These are phyloP conservation scores for Plectranthus barbatus DNA, from an alignment of 257 asterid species.

Conservation along the genomic window DNA sequence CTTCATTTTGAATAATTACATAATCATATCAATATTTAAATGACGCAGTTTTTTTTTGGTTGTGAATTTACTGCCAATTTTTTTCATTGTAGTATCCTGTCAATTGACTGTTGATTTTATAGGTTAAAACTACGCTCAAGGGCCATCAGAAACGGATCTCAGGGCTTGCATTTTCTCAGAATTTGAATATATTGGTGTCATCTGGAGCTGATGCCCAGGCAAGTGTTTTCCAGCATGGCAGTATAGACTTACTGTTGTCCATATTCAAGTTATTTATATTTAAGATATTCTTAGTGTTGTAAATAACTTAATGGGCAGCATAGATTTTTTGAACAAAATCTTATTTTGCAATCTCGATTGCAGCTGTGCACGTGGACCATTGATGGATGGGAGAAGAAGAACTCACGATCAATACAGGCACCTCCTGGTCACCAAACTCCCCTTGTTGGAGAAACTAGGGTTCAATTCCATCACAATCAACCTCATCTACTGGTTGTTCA, in stretches of 20 bases:
- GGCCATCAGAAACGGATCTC: constrained; percentile 95
- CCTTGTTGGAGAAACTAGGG: constrained; percentile 78
- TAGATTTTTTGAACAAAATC: background rate
- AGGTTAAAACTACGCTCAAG: constrained; percentile 92
- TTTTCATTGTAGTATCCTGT: background rate
- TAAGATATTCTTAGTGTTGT: background rate
- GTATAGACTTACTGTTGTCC: background rate
- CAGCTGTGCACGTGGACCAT: constrained; percentile 88
- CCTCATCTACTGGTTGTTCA: constrained; percentile 83
- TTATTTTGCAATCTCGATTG: constrained; percentile 5
- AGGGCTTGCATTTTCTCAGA: constrained; percentile 94
- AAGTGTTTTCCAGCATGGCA: constrained; percentile 27
- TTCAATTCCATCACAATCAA: constrained; percentile 90
- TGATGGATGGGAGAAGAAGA: constrained; percentile 98
- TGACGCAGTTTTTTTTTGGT: background rate
- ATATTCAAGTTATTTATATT: background rate
- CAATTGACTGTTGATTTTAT: background rate
- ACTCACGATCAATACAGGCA: constrained; percentile 64
- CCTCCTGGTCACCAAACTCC: constrained; percentile 68
- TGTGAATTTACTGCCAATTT: background rate
- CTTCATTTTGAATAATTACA: background rate
- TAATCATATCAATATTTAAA: background rate
- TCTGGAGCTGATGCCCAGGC: constrained; percentile 99
- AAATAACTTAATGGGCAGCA: background rate
- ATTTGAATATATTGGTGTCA: constrained; percentile 78